These are phyloP conservation scores for Casuarina equisetifolia DNA, from an alignment of 306 rosid species.

Conservation along the genomic window DNA sequence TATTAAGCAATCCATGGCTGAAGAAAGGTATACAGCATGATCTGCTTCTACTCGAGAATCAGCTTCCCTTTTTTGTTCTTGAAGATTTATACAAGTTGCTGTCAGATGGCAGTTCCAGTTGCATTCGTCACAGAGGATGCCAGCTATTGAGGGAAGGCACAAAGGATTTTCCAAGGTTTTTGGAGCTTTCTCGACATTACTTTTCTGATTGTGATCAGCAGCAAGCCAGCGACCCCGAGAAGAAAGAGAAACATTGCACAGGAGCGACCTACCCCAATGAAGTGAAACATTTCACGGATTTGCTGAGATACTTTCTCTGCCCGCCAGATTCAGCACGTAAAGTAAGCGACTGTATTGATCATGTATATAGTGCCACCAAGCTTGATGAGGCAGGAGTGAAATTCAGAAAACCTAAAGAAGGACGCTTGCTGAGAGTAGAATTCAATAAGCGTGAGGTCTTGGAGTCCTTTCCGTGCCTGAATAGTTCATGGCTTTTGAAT, in stretches of 20 bases:
- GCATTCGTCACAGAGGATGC: background rate
- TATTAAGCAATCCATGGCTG: conserved; percentile 46
- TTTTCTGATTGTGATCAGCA: too few relatives aligned
- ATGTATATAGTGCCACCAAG: background rate
- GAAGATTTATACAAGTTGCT: conserved; percentile 16
- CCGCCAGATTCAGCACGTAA: too few relatives aligned
- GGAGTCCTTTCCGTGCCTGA: background rate
- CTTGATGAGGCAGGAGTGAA: conserved; percentile 1
- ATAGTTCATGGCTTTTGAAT: conserved; percentile 2
- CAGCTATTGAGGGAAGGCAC: too few relatives aligned
- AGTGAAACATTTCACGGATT: conserved; percentile 31
- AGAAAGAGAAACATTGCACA: conserved; percentile 24
- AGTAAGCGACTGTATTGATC: too few relatives aligned
- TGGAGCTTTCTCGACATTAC: too few relatives aligned
- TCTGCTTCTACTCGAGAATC: conserved; percentile 54
- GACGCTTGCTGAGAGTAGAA: rapidly evolving
- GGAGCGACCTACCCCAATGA: background rate
- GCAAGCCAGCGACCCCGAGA: too few relatives aligned
- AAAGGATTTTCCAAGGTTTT: too few relatives aligned
- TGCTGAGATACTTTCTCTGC: conserved; percentile 2
- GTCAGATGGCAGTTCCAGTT: conserved; percentile 1
- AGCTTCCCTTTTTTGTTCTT: conserved; percentile 45
- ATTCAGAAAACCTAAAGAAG: background rate
- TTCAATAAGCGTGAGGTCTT: too few relatives aligned
- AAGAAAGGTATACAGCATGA: conserved; percentile 36